Evolutionary conservation across 371 early-diverging fungal genomes (phyloP).

Genomic region (Parasitella parasitica): DNA sequence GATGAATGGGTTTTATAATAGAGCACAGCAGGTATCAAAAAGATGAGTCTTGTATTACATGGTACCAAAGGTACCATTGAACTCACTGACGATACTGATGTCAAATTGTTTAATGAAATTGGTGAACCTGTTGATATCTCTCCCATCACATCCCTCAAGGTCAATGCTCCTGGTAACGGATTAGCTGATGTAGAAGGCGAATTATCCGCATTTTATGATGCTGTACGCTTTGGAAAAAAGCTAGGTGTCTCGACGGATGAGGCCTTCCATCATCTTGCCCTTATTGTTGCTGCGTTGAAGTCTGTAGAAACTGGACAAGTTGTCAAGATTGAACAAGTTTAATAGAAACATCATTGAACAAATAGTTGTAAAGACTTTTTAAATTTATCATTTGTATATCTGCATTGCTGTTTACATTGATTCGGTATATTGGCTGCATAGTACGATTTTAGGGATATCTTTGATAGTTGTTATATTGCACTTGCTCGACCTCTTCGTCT

Average conservation of each 20-base stretch:
- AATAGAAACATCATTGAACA: not conserved
- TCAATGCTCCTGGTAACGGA: conserved; percentile 24
- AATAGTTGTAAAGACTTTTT: not conserved
- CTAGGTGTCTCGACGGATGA: conserved; percentile 39
- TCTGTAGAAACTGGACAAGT: conserved; percentile 36
- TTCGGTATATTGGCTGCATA: not conserved
- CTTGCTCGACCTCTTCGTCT: not conserved
- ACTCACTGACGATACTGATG: conserved; percentile 25
- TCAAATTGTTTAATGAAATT: conserved; percentile 29
- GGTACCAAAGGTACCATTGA: conserved; percentile 47
- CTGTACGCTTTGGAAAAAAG: conserved; percentile 24
- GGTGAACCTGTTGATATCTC: conserved; percentile 22
- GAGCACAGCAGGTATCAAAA: conserved; percentile 43
- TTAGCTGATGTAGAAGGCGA: conserved; percentile 51
- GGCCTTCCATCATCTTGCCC: conserved; percentile 48
- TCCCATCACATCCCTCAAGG: conserved; percentile 9
- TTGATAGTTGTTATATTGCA: not conserved
- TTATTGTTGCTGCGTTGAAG: conserved; percentile 43
- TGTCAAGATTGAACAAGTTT: conserved; percentile 21
- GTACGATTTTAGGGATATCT: not conserved
- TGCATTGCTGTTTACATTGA: not conserved
- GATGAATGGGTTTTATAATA: no score
- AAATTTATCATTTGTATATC: not conserved
- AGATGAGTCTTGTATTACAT: conserved; percentile 33
- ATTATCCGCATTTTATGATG: conserved; percentile 35